A percentile compares a stretch with the other conserved stretches of the same genome.
These are phyloP conservation scores for Solanum rostratum DNA, from an alignment of 257 asterid genomes.

Conservation along the genomic window DNA sequence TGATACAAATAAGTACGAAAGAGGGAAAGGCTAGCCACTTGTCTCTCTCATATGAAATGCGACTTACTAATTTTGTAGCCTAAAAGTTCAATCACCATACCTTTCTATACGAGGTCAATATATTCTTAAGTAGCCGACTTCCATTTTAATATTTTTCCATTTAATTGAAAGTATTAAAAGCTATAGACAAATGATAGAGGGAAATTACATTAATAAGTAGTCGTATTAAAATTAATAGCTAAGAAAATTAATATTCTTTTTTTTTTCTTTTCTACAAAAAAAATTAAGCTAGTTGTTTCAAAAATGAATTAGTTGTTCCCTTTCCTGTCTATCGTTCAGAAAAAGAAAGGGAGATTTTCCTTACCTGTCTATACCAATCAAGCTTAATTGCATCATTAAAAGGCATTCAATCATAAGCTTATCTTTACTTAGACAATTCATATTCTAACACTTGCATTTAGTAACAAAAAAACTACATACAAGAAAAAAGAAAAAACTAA, in stretches of 20 bases:
- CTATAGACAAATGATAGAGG: not conserved
- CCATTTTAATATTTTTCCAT: not conserved
- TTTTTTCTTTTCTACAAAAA: no score
- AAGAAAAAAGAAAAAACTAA: not conserved
- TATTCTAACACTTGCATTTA: not conserved
- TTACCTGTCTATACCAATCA: not conserved
- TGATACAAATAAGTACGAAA: not conserved
- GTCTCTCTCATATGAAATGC: not conserved
- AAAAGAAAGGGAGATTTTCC: not conserved
- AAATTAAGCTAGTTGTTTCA: not conserved
- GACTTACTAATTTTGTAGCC: no score
- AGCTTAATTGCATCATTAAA: not conserved
- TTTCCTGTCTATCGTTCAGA: not conserved
- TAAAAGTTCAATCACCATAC: no score
- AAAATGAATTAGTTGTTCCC: not conserved
- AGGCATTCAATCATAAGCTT: not conserved
- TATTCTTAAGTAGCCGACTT: no score
- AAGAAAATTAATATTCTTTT: not conserved
- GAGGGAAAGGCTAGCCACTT: not conserved
- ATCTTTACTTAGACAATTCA: not conserved
- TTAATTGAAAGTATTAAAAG: not conserved
- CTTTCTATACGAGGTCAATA: no score
- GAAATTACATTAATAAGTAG: not conserved
- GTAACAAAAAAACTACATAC: not conserved
- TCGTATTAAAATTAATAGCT: not conserved